Evolutionary conservation across 257 asterid species (phyloP), one percentile per base, ranked within the genome.

Genomic region (Nicotiana paniculata): DNA sequence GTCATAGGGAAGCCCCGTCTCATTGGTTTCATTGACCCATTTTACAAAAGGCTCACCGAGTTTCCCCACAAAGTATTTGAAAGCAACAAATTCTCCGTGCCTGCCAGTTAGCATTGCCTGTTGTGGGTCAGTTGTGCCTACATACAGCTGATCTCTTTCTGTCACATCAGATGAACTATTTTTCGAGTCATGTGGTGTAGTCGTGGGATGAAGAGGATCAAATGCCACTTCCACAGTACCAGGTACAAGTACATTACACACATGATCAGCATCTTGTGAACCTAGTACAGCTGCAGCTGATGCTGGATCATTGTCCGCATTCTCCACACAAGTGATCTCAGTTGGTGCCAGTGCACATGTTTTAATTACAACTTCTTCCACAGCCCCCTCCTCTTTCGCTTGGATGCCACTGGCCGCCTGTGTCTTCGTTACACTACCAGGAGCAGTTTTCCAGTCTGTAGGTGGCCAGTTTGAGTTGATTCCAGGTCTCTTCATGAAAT

Each of bases 1-100:
- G 87, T 96, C 98, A 68, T 96, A 96, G n/a, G 99, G 99, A 30
- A 96, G 89, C 75, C 98, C 98, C 28, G 95, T 89, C 82, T 96
- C 99, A 43, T 74, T 82, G 33, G 89, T 77, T 90, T 93, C 95
- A 77, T 94, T 96, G 28, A 94, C 97, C 98, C 99, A 94, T 59
- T 83, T 92, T 77, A 92, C 97, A 43, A 68, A 67, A 86, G 33
- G 68, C 16, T 83, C 87, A 2, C 89, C 92, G 9, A 62, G 85
- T 85, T 84, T 86, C 10, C 82, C 94, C 7, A 39, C 61, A 55
- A 94, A 93, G 82, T 91, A 93, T 43, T 88, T 90, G 84, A 82
- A 94, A 77, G 99, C 99, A 9, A 91, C 92, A 66, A 69, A 84
- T 89, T 96, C 99, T 46, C 99, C 30, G 78, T 87, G 85, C 86